Evolutionary conservation across 2,329 filamentous ascomycete species (phyloP).

Genomic region (Cytospora paraplurivora): DNA sequence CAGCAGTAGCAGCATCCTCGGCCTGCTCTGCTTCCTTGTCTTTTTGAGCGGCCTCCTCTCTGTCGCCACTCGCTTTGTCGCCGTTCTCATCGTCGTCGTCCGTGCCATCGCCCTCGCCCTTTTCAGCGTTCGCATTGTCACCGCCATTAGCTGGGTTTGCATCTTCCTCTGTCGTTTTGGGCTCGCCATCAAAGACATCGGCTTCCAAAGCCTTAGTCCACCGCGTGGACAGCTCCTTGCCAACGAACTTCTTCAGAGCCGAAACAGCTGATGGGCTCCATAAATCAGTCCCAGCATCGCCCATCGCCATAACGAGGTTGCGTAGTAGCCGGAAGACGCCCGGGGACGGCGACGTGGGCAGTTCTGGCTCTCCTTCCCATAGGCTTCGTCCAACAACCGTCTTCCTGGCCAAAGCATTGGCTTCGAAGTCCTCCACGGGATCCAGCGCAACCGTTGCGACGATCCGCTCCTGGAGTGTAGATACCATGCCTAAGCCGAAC

Average conservation of each 20-base stretch:
- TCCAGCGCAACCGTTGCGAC: constrained; percentile 53
- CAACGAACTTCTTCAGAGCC: constrained; percentile 62
- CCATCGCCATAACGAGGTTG: constrained; percentile 67
- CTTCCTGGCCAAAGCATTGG: constrained; percentile 46
- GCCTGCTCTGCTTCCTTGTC: constrained; percentile 26
- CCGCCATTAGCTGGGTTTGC: constrained; percentile 11
- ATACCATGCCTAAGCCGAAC: constrained; percentile 64
- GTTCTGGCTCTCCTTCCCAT: constrained; percentile 76
- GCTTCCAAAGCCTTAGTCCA: constrained; percentile 50
- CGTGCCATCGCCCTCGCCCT: constrained; percentile 23
- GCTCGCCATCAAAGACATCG: constrained; percentile 29
- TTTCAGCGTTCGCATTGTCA: constrained; percentile 7
- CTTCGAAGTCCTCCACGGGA: constrained; percentile 52
- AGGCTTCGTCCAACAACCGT: constrained; percentile 64
- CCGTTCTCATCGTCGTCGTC: constrained; percentile 29
- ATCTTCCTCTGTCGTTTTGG: constrained; percentile 29
- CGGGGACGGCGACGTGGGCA: constrained; percentile 80
- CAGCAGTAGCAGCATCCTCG: constrained; percentile 19
- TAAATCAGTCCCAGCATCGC: constrained; percentile 70
- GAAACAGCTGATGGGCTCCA: constrained; percentile 74
- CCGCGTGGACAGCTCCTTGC: constrained; percentile 49
- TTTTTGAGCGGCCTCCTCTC: constrained; percentile 25
- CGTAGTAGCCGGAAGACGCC: constrained; percentile 72
- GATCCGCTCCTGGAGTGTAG: constrained; percentile 65
- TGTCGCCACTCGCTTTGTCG: constrained; percentile 5